Base-by-base conservation (phyloP, 2,329 filamentous ascomycete genomes). In the Fusarium piperis region DNA sequence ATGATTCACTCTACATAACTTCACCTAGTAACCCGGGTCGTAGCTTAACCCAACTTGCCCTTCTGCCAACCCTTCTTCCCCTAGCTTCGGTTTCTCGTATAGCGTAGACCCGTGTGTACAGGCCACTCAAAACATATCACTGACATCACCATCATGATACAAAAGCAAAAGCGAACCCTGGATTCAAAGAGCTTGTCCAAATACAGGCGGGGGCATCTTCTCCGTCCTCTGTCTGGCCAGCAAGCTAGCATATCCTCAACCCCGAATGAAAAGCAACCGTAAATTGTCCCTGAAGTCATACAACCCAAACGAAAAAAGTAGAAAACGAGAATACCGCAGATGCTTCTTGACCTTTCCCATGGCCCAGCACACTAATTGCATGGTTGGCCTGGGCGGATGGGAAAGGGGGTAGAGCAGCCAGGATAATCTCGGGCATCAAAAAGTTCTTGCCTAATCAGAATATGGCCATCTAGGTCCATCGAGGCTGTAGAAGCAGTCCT, bases 281-380 rank as follows among this genome's bases (percentile, higher is more conserved):
- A 71, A 74, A 67, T 62, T 67, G 64, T 66, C 67, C 73, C 72
- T 57, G 61, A 72, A 76, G 53, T 77, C 76, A 74, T 78, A 76
- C 75, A 76, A 73, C 70, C 62, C 65, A 57, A 69, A 68, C 65
- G 52, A 67, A 52, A 61, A 48, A 51, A 60, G 64, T 57, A 51
- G 53, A 59, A 65, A 68, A 64, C 30, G 60, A 55, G 61, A 41
- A 36, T 20, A 39, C 20, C 46, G 23, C 33, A 41, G 16, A 30
- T 41, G n/a, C 55, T 48, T 28, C 35, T 20, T 38, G 20, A 12
- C 35, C 38, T 56, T 16, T 35, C 61, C 33, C 39, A 26, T 30
- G n/a, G 5, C 23, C 28, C 35, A n/a, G 33, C 33, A 59, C 26
- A 38, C 41, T 33, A 41, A 28, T 52, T 32, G 32, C 10, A 32